A percentile compares a stretch with the other conserved stretches of the same genome.
Conservation (phyloP, 2,329 filamentous ascomycete genomes). For the Dactylellina parvicollis region DNA sequence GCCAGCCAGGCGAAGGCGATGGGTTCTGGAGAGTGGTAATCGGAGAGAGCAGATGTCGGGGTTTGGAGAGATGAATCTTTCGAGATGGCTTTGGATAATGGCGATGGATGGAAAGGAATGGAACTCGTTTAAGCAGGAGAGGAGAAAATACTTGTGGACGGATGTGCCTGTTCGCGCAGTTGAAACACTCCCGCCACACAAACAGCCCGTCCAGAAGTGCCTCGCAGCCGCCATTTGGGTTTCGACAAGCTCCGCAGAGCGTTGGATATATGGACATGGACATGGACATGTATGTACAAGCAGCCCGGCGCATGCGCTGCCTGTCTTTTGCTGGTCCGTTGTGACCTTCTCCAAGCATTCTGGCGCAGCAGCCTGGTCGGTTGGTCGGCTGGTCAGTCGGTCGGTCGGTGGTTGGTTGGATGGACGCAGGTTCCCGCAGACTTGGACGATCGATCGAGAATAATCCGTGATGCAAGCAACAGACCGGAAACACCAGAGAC, state of each 20-base stretch:
- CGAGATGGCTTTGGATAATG: background rate
- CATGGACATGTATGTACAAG: background rate
- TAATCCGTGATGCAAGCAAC: too few species aligned
- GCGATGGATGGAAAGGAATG: conserved; percentile 35
- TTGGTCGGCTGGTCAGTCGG: background rate
- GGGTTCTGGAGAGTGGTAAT: conserved; percentile 2
- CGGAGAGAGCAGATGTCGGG: background rate
- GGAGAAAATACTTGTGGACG: too few species aligned
- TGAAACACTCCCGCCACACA: conserved; percentile 32
- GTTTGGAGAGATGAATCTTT: background rate
- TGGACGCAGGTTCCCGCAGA: background rate
- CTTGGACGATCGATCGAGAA: too few species aligned
- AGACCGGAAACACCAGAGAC: too few species aligned
- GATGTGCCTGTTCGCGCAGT: conserved; percentile 38
- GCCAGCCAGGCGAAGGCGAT: background rate
- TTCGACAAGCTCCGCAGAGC: background rate
- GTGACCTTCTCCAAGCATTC: background rate
- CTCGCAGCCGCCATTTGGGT: background rate
- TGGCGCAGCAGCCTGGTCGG: background rate
- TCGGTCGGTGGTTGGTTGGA: too few species aligned
- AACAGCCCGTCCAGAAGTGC: background rate
- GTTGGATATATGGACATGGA: background rate
- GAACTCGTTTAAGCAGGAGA: conserved; percentile 18
- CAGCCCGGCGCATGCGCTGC: too few species aligned
- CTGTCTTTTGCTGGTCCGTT: too few species aligned